Evolutionary conservation across 345 rosid genomes (phyloP).

Genomic region (Boechera stricta): DNA sequence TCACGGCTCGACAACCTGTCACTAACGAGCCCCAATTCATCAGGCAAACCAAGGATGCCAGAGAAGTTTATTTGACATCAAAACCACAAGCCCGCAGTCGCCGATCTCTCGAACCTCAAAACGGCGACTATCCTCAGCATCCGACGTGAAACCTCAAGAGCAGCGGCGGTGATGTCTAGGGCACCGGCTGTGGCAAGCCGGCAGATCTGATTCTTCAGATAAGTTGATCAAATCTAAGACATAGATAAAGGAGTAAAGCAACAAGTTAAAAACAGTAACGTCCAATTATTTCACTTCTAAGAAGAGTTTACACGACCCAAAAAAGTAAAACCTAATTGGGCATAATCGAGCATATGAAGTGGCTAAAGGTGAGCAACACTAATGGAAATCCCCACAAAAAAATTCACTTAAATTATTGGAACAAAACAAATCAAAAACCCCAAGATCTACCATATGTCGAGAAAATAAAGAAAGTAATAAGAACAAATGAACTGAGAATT

Average conservation of each 20-base stretch:
- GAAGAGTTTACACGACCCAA: neutral
- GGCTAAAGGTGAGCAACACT: neutral
- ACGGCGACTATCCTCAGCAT: no score
- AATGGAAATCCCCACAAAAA: neutral
- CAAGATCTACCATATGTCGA: no score
- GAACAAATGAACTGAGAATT: slow-evolving; percentile 4
- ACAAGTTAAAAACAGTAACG: neutral
- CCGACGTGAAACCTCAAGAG: no score
- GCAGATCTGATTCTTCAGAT: neutral
- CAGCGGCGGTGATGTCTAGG: no score
- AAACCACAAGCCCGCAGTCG: no score
- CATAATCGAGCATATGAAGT: neutral
- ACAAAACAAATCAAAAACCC: neutral
- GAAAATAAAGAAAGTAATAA: neutral
- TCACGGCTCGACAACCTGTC: no score
- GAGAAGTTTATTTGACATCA: no score
- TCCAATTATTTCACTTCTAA: neutral
- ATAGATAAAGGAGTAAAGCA: neutral
- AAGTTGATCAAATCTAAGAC: slow-evolving; percentile 2
- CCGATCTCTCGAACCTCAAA: no score
- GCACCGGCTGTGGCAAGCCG: no score
- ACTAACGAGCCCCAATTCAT: no score
- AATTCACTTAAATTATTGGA: neutral
- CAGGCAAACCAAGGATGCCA: no score
- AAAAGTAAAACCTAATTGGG: neutral